Conservation (phyloP, 2,329 filamentous ascomycete genomes). For the Emydomyces testavorans region DNA sequence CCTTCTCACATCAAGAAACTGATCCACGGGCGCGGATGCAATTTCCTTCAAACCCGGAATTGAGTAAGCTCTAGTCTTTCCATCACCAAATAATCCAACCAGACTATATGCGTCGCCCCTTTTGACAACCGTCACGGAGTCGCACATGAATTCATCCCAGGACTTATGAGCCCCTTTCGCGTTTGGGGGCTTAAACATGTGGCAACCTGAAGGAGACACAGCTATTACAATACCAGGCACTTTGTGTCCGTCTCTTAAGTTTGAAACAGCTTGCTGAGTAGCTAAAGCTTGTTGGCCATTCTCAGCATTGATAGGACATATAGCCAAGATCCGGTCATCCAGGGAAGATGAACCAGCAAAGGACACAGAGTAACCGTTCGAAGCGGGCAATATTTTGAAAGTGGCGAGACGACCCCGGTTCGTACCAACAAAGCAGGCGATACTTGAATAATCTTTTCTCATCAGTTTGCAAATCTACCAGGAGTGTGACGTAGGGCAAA, state of each 20-base stretch:
- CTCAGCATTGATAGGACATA: constrained; percentile 68
- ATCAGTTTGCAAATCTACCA: constrained; percentile 15
- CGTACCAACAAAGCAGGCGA: constrained; percentile 83
- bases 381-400: constrained; percentile 75
- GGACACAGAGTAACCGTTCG: constrained; percentile 59
- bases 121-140: constrained; percentile 65
- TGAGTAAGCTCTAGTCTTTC: constrained; percentile 65
- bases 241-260: constrained; percentile 60
- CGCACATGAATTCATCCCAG: constrained; percentile 74
- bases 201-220: constrained; percentile 61
- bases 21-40: constrained; percentile 50
- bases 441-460: constrained; percentile 67
- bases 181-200: constrained; percentile 74
- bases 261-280: constrained; percentile 62
- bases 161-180: constrained; percentile 85
- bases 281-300: constrained; percentile 65
- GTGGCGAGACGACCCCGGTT: constrained; percentile 72
- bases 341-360: constrained; percentile 57
- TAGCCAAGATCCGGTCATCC: constrained; percentile 59
- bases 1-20: constrained; percentile 63
- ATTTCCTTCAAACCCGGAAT: constrained; percentile 85
- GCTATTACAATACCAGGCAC: constrained; percentile 72
- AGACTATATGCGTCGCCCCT: constrained; percentile 68
- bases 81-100: constrained; percentile 74
- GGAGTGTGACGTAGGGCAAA: background rate